Percentiles rank a stretch among this genome's conserved stretches.
Conservation (phyloP, 208 protist species). For the Leishmania martiniquensis region DNA sequence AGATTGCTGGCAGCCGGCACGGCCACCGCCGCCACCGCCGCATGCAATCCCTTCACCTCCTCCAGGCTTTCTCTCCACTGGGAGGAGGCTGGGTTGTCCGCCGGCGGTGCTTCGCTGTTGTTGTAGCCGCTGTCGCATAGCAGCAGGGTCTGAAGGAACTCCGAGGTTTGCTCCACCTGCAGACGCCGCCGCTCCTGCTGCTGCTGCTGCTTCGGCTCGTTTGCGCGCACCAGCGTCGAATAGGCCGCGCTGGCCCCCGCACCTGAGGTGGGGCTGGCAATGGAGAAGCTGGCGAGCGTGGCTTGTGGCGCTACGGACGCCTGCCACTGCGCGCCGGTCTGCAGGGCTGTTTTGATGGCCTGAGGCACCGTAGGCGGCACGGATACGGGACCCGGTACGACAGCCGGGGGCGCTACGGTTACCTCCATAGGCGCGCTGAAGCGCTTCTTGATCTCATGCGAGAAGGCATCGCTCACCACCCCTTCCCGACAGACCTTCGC, state of each 20-base stretch:
- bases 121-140: conserved; percentile 56
- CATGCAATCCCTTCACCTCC: conserved; percentile 35
- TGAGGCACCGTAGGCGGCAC: neutral
- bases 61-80: conserved; percentile 14
- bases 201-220: conserved; percentile 21
- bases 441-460: conserved; percentile 46
- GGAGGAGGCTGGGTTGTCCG: conserved; percentile 34
- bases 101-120: conserved; percentile 35
- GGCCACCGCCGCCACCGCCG: conserved; percentile 35
- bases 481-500: conserved; percentile 33
- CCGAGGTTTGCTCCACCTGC: conserved; percentile 20
- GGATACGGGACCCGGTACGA: neutral
- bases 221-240: conserved; percentile 14
- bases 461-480: conserved; percentile 31
- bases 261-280: neutral
- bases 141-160: conserved; percentile 46
- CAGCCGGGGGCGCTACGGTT: neutral
- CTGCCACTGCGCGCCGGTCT: conserved; percentile 9
- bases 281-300: conserved; percentile 3
- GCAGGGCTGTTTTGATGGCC: conserved; percentile 4
- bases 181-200: conserved; percentile 30
- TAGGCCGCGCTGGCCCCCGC: conserved; percentile 8
- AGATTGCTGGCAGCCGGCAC: conserved; percentile 45
- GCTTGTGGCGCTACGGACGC: conserved; percentile 4
- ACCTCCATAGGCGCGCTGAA: conserved; percentile 48